A percentile compares a stretch with the other conserved stretches of the same genome.
phyloP scores from a whole-genome alignment of 2,329 filamentous ascomycete species.

The Sclerotinia minor region DNA sequence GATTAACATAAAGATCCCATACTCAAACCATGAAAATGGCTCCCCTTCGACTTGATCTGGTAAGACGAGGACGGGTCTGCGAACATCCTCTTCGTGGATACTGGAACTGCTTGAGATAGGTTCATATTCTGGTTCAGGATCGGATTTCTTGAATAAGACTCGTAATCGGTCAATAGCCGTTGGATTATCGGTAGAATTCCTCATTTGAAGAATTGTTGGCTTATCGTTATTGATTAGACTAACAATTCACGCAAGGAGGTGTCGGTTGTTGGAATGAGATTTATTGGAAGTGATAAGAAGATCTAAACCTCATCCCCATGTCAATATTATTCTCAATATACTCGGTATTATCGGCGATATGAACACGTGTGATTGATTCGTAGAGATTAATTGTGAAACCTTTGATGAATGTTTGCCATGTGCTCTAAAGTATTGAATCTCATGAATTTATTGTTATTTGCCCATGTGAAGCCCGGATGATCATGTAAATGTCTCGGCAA shows the following conservation, averaged over 20 bases:
- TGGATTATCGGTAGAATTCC: conserved; percentile 24
- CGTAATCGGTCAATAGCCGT: conserved; percentile 35
- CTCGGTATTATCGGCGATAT: conserved; percentile 17
- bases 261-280: conserved; percentile 10
- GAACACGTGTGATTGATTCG: conserved; percentile 21
- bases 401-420: conserved; percentile 26
- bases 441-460: neutral
- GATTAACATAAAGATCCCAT: conserved; percentile 78
- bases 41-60: conserved; percentile 36
- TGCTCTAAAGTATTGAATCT: conserved; percentile 18
- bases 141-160: conserved; percentile 32
- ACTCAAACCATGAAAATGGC: conserved; percentile 82
- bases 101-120: conserved; percentile 30
- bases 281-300: conserved; percentile 2
- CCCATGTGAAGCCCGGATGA: conserved; percentile 1
- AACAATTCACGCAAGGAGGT: conserved; percentile 20
- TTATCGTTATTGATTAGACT: neutral
- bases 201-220: conserved; percentile 6
- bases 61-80: conserved; percentile 27
- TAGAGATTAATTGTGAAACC: conserved; percentile 23
- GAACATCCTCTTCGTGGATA: conserved; percentile 25
- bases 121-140: conserved; percentile 35
- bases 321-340: conserved; percentile 7
- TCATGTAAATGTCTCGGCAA: conserved; percentile 20
- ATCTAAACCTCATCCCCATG: conserved; percentile 11